phyloP scores from a whole-genome alignment of 202 grass and related monocot species.

The Cymbopogon flexuosus region DNA sequence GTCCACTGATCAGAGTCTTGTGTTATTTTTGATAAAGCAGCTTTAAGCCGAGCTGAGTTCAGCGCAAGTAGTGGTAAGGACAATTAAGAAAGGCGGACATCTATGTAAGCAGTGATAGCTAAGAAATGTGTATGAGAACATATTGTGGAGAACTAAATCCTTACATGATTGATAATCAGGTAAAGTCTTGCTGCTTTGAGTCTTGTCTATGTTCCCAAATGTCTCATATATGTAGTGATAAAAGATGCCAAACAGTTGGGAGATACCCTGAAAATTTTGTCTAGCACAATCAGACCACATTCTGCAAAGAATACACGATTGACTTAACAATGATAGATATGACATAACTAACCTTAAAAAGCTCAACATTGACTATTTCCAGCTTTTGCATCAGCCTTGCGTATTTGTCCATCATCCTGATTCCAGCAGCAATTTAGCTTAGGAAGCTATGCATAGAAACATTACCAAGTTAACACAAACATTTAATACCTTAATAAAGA shows the following conservation, averaged over 20 bases:
- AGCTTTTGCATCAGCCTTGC: constrained; percentile 98
- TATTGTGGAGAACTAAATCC: constrained; percentile 29
- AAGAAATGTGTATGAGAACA: constrained; percentile 6
- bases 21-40: constrained; percentile 83
- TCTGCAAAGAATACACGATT: constrained; percentile 6
- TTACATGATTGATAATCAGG: constrained; percentile 62
- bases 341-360: constrained; percentile 71
- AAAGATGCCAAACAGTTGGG: constrained; percentile 94
- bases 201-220: constrained; percentile 68
- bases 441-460: constrained; percentile 21
- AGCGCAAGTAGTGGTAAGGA: constrained; percentile 28
- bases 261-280: constrained; percentile 62
- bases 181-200: constrained; percentile 59
- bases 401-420: constrained; percentile 99
- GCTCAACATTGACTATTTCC: constrained; percentile 87
- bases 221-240: constrained; percentile 82
- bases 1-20: constrained; percentile 99
- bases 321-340: constrained; percentile 7
- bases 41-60: constrained; percentile 72
- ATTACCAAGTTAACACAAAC: constrained; percentile 25
- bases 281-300: constrained; percentile 32
- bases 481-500: constrained; percentile 83
- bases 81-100: constrained; percentile 4
- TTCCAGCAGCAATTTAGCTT: constrained; percentile 42
- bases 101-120: constrained; percentile 5